Base-by-base conservation (phyloP, 257 asterid genomes). In the Ocimum tenuiflorum region DNA sequence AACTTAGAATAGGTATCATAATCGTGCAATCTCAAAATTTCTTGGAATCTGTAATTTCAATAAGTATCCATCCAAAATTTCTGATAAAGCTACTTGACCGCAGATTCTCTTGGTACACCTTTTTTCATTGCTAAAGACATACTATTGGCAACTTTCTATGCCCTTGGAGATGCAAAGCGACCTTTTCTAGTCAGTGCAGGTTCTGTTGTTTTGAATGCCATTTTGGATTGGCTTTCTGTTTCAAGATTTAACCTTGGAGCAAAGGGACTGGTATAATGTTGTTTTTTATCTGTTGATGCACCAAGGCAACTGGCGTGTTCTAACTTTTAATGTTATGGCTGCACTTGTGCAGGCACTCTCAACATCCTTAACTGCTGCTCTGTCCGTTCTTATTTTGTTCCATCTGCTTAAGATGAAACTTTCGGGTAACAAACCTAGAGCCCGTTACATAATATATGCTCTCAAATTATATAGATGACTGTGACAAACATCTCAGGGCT, bases 101-200 rank as follows among this genome's bases (percentile, higher is more conserved):
- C 73, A 81, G 86, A 78, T 75, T 81, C 79, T 47, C 60, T 66
- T n/a, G 80, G 86, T 18, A 77, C 83, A 33, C 83, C 83, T 45
- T 81, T 81, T 63, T 72, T 81, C 77, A 66, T 81, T 19, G 64
- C 76, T 50, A 73, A 79, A 75, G 86, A 75, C 71, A 41, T 81
- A 56, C 64, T 81, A 55, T 78, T 78, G 7, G 72, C 81, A 55
- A 80, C 58, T 17, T 81, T 78, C 45, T 75, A 78, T 67, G 79
- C 81, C 70, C 77, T 81, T 57, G 83, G 86, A 53, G 81, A 78
- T 70, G 82, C 80, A 47, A 64, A 57, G 51, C 64, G 63, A 15
- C 83, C 82, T 27, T 70, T 73, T 66, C 56, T 78, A 62, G 80
- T 78, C 68, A 78, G 78, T 63, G 70, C 71, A 51, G 82, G 74